These are phyloP conservation scores for Colletotrichum shisoi DNA, from an alignment of 2,329 filamentous ascomycete genomes.

Conservation along the genomic window DNA sequence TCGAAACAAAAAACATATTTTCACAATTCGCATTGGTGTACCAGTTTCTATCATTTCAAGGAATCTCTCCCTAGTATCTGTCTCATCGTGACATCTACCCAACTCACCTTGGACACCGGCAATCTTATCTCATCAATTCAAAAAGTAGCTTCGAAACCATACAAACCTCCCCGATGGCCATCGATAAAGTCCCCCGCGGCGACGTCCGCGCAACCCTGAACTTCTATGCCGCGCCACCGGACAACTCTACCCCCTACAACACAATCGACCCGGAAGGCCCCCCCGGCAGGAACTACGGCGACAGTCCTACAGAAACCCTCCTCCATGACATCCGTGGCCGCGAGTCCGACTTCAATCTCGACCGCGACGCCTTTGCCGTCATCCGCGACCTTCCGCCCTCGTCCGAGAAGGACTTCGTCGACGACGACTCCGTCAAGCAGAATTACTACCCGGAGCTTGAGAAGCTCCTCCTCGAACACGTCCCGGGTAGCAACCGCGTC, in stretches of 20 bases:
- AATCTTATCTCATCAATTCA: neutral
- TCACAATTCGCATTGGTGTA: neutral
- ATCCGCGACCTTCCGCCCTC: slow-evolving; percentile 65
- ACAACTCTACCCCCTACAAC: slow-evolving; percentile 69
- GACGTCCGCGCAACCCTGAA: slow-evolving; percentile 68
- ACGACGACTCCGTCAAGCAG: slow-evolving; percentile 72
- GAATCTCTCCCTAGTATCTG: too few relatives aligned
- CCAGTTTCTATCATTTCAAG: neutral
- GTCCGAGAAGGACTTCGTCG: slow-evolving; percentile 67
- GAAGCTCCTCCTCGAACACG: slow-evolving; percentile 69
- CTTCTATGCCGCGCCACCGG: slow-evolving; percentile 69
- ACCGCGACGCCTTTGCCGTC: slow-evolving; percentile 77
- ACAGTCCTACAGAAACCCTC: slow-evolving; percentile 58
- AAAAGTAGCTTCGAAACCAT: neutral
- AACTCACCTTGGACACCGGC: neutral
- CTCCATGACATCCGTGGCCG: slow-evolving; percentile 78
- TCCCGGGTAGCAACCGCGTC: slow-evolving; percentile 72
- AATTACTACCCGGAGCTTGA: slow-evolving; percentile 89
- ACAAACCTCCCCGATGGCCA: slow-evolving; percentile 48
- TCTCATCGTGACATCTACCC: neutral
- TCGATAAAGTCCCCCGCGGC: slow-evolving; percentile 61
- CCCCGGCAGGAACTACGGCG: slow-evolving; percentile 71
- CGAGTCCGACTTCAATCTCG: slow-evolving; percentile 71
- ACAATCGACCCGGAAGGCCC: slow-evolving; percentile 71
- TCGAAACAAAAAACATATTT: too few relatives aligned